Evolutionary conservation across 805 yeast species (phyloP), one percentile per base, ranked within the genome.

Genomic region (Saccharomycopsis fibuligera): DNA sequence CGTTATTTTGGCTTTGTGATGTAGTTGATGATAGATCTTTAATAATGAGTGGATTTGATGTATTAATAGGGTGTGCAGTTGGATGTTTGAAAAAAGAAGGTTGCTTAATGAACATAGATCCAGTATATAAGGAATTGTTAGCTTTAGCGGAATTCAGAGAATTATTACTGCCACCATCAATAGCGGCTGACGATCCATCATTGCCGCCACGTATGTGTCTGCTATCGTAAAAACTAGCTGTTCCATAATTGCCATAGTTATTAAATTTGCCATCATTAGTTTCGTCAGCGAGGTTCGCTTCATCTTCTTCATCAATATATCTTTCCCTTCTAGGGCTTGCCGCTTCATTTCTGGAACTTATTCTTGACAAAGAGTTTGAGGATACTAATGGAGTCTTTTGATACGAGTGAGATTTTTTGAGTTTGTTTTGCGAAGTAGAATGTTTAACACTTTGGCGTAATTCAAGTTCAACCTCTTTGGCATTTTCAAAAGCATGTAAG

Each of bases 401-500:
- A n/a, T n/a, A n/a, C n/a, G n/a, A n/a, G n/a, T n/a, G n/a, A n/a
- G n/a, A n/a, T n/a, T n/a, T n/a, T 27, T 27, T 27, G 31, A 27
- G 31, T n/a, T 33, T 33, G 6, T 33, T 33, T 8, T 9, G 5
- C 6, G 6, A 8, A 17, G 9, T 33, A 16, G 9, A 9, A n/a
- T 33, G 9, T 33, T 41, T 41, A 9, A 50, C 25, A 23, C 43
- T 37, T 16, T 49, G 44, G 33, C 51, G 42, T 8, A 72, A 54
- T 48, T 79, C 86, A 54, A 75, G 74, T 49, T 79, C 83, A 14
- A 78, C 64, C 33, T 70, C 74, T 54, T 72, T 77, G 2, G 83
- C 84, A 51, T 78, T 76, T 59, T 78, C 74, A 58, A 83, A 83
- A 16, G 87, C 89, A 21, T 76, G 69, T 73, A 83, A 68, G 57